Percentiles rank a stretch among this genome's conserved stretches.
phyloP scores from a whole-genome alignment of 176 grass and related monocot genomes.

The Phoenix dactylifera region DNA sequence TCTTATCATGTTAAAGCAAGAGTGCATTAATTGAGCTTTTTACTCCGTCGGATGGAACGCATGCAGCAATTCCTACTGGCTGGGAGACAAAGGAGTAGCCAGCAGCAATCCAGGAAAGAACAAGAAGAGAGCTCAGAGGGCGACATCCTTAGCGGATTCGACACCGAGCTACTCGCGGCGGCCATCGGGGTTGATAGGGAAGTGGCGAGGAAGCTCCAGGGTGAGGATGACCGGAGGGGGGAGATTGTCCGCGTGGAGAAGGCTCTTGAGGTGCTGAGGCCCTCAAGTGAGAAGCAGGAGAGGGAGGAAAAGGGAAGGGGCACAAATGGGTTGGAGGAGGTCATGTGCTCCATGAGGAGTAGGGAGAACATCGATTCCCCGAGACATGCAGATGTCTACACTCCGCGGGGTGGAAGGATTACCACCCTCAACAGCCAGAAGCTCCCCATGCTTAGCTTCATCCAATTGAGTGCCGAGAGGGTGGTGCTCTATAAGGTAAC shows the following conservation, averaged over 20 bases:
- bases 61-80: conserved; percentile 33
- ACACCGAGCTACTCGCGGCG: conserved; percentile 23
- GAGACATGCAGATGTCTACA: conserved; percentile 25
- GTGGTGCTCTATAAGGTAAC: conserved; percentile 28
- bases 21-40: neutral
- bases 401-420: conserved; percentile 6
- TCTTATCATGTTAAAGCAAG: neutral
- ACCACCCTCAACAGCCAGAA: conserved; percentile 24
- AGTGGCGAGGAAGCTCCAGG: conserved; percentile 21
- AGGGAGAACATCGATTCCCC: conserved; percentile 29
- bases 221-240: conserved; percentile 23
- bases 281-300: neutral
- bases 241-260: conserved; percentile 24
- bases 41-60: neutral
- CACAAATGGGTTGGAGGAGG: conserved; percentile 25
- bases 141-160: conserved; percentile 30
- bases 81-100: conserved; percentile 19
- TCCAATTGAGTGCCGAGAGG: conserved; percentile 32
- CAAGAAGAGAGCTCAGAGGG: neutral
- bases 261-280: conserved; percentile 19
- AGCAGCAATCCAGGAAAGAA: conserved; percentile 2
- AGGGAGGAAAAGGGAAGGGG: neutral
- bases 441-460: conserved; percentile 24
- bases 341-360: conserved; percentile 20
- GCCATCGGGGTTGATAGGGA: conserved; percentile 24